Evolutionary conservation across 176 grass and related monocot genomes (phyloP).

Genomic region (Melocanna baccifera): DNA sequence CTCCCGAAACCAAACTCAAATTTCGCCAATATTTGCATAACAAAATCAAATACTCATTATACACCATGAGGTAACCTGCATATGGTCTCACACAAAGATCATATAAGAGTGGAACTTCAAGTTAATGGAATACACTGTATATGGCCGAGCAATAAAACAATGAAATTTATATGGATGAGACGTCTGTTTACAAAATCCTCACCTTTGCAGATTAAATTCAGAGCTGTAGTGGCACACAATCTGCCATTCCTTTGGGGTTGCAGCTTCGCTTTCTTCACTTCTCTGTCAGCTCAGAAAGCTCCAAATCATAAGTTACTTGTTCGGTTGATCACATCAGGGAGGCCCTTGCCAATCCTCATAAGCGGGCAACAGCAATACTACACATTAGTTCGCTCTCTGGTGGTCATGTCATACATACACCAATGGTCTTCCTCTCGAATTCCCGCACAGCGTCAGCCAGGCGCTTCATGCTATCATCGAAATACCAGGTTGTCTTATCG

Average conservation of each 20-base stretch:
- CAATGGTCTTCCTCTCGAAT: slow-evolving; percentile 43
- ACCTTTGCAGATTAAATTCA: slow-evolving; percentile 29
- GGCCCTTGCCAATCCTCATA: background rate
- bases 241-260: slow-evolving; percentile 13
- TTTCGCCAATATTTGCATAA: no score
- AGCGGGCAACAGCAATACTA: slow-evolving; percentile 1
- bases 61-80: no score
- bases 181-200: slow-evolving; percentile 25
- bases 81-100: background rate
- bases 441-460: background rate
- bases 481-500: slow-evolving; percentile 77
- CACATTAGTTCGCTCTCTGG: background rate
- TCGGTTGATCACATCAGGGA: background rate
- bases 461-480: slow-evolving; percentile 71
- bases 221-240: background rate
- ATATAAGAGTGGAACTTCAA: background rate
- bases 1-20: no score
- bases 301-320: slow-evolving; percentile 2
- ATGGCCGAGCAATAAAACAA: slow-evolving; percentile 25
- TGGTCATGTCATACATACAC: slow-evolving; percentile 12
- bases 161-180: slow-evolving; percentile 34
- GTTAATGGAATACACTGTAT: background rate
- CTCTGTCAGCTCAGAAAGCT: slow-evolving; percentile 26
- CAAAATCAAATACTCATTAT: no score
- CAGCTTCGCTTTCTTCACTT: slow-evolving; percentile 21